A percentile compares a stretch with the other conserved stretches of the same genome.
Evolutionary conservation across 2,329 filamentous ascomycete species (phyloP).

Genomic region (Alternaria conjuncta): DNA sequence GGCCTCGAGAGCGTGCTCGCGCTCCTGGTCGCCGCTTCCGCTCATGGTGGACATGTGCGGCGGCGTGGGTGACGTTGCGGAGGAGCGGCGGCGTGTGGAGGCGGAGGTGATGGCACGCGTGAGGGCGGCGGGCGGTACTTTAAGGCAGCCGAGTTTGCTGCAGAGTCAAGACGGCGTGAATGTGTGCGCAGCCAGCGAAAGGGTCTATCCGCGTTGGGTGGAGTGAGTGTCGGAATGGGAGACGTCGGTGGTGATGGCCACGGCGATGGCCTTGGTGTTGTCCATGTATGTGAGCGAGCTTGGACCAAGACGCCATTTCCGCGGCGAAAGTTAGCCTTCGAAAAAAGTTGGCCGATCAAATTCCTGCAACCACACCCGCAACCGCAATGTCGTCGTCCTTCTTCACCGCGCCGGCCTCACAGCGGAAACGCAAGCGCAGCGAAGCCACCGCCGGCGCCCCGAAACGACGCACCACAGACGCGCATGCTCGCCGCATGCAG

Average conservation of each 20-base stretch:
- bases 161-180: background rate
- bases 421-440: constrained; percentile 86
- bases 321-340: background rate
- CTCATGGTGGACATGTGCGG: constrained; percentile 38
- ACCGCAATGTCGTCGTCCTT: constrained; percentile 78
- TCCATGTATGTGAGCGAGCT: constrained; percentile 3
- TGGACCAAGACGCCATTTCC: constrained; percentile 3
- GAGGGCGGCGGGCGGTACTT: background rate
- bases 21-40: constrained; percentile 55
- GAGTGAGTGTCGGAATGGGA: background rate
- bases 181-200: background rate
- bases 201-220: background rate
- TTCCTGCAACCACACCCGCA: constrained; percentile 16
- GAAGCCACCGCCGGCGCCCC: constrained; percentile 59
- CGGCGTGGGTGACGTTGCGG: background rate
- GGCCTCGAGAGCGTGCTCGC: constrained; percentile 59
- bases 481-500: constrained; percentile 55
- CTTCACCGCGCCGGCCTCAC: constrained; percentile 85
- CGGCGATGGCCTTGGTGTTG: background rate
- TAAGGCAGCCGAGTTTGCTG: background rate
- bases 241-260: background rate
- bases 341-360: constrained; percentile 40
- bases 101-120: background rate
- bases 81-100: background rate
- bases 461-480: constrained; percentile 64